phyloP scores from a whole-genome alignment of 345 rosid genomes.

The Cardamine chenopodiifolia region DNA sequence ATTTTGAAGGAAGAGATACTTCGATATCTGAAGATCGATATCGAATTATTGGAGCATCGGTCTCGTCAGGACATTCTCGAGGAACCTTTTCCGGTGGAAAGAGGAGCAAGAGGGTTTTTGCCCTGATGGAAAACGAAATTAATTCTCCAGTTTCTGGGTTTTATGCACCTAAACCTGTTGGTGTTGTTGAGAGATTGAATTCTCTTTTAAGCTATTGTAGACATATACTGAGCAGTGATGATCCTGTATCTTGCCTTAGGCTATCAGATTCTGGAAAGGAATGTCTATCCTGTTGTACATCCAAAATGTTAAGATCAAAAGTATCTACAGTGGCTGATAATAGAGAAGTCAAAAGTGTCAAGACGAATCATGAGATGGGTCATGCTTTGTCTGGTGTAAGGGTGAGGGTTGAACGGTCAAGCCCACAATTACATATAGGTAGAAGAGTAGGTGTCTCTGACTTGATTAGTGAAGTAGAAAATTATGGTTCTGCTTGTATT shows the following conservation, averaged over 20 bases:
- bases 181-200: slow-evolving; percentile 45
- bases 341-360: slow-evolving; percentile 38
- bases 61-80: slow-evolving; percentile 47
- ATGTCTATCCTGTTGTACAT: slow-evolving; percentile 14
- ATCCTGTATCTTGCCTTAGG: slow-evolving; percentile 61
- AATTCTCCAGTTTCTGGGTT: slow-evolving; percentile 28
- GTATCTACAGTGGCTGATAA: slow-evolving; percentile 17
- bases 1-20: slow-evolving; percentile 47
- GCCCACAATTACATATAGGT: slow-evolving; percentile 15
- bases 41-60: slow-evolving; percentile 35
- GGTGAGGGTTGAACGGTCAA: slow-evolving; percentile 28
- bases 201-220: slow-evolving; percentile 57
- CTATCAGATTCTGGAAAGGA: slow-evolving; percentile 42
- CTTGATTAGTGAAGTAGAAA: slow-evolving; percentile 18
- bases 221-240: slow-evolving; percentile 56
- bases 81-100: slow-evolving; percentile 63
- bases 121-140: slow-evolving; percentile 47
- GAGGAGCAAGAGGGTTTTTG: slow-evolving; percentile 75
- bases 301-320: slow-evolving; percentile 29
- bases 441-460: slow-evolving; percentile 26
- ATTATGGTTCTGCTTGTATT: slow-evolving; percentile 27
- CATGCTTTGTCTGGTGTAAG: slow-evolving; percentile 29
- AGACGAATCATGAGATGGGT: slow-evolving; percentile 31
- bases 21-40: slow-evolving; percentile 30
- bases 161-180: slow-evolving; percentile 32